These are phyloP conservation scores for Diaporthe sp. DNA, from an alignment of 2,329 filamentous ascomycete genomes.

Conservation along the genomic window DNA sequence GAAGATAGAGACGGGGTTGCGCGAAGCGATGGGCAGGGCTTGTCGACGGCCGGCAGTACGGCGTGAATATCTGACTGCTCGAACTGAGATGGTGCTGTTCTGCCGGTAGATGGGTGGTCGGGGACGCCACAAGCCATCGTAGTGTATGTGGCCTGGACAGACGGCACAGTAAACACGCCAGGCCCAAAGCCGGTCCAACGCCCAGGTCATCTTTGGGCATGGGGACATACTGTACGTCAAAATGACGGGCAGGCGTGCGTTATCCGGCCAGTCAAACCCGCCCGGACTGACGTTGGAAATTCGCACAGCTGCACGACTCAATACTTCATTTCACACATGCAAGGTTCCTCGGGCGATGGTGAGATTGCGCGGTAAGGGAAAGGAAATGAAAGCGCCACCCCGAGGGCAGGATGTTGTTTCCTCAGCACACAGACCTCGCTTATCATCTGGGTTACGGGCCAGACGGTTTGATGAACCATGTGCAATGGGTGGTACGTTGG, in stretches of 20 bases:
- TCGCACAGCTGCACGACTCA: constrained; percentile 26
- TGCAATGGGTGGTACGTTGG: background rate
- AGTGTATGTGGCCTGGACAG: background rate
- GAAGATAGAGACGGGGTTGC: background rate
- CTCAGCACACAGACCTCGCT: background rate
- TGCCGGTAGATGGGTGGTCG: background rate
- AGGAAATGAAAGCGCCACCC: constrained; percentile 8
- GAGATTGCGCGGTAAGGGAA: constrained; percentile 26
- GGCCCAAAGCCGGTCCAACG: background rate
- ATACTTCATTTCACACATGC: constrained; percentile 19
- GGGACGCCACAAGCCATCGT: constrained; percentile 2
- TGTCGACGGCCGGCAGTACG: background rate
- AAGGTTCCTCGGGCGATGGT: background rate
- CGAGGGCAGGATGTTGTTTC: background rate
- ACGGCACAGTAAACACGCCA: background rate
- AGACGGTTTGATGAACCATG: background rate
- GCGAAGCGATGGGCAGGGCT: background rate
- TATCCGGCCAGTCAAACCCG: background rate
- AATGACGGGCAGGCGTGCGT: background rate
- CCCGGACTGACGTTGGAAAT: background rate
- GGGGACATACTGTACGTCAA: background rate
- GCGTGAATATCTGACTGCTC: background rate
- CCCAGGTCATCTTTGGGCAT: background rate
- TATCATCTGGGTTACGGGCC: background rate
- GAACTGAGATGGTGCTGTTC: background rate